A percentile compares a stretch with the other conserved stretches of the same genome.
Evolutionary conservation across 1,284 basidiomycete genomes (phyloP).

Genomic region (Ceratobasidium papillatum): DNA sequence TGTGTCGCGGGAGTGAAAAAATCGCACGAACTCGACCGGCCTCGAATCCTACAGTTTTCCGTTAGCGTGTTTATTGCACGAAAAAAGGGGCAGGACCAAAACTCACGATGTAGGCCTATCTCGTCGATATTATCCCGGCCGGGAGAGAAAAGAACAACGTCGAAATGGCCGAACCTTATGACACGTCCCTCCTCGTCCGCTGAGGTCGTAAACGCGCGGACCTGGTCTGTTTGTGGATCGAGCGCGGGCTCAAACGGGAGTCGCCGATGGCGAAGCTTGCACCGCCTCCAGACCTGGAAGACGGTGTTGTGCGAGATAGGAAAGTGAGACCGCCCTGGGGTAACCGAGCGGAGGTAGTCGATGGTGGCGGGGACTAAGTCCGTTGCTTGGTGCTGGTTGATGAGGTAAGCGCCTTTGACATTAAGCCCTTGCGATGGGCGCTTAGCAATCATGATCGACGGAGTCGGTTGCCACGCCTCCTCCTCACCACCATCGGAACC

Average conservation of each 20-base stretch:
- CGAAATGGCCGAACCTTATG: neutral
- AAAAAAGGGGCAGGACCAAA: neutral
- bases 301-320: neutral
- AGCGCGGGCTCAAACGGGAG: too few relatives aligned
- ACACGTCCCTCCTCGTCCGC: neutral
- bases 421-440: neutral
- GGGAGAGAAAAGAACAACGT: neutral
- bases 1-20: neutral
- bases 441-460: neutral
- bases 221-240: neutral
- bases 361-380: neutral
- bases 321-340: neutral
- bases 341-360: neutral
- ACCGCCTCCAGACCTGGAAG: constrained; percentile 6
- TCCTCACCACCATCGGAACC: constrained; percentile 46
- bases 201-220: neutral
- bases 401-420: neutral
- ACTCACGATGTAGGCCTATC: neutral
- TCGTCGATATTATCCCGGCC: neutral
- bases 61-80: neutral
- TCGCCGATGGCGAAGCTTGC: neutral
- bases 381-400: neutral
- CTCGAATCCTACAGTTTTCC: neutral
- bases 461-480: neutral
- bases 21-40: constrained; percentile 15